A percentile compares a stretch with the other conserved stretches of the same genome.
These are phyloP conservation scores for Polyplosphaeria fusca DNA, from an alignment of 495 filamentous ascomycete species.

Conservation along the genomic window DNA sequence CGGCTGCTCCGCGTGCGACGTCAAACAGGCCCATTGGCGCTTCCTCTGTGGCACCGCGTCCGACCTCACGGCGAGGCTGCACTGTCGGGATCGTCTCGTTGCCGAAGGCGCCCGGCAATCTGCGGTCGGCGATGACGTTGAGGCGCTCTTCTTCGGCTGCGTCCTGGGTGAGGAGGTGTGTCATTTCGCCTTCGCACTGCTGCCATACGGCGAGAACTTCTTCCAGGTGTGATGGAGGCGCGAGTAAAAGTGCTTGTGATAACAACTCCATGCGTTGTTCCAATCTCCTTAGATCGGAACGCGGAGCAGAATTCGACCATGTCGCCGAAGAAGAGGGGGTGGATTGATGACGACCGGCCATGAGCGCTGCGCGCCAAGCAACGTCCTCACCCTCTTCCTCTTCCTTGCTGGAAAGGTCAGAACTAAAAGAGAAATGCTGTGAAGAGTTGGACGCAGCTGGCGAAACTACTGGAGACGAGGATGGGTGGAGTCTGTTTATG, in stretches of 20 bases:
- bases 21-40: conserved; percentile 94
- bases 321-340: conserved; percentile 39
- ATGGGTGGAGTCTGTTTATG: conserved; percentile 56
- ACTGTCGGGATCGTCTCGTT: conserved; percentile 37
- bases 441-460: conserved; percentile 8
- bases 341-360: conserved; percentile 75
- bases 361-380: conserved; percentile 88
- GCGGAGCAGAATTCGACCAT: conserved; percentile 46
- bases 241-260: conserved; percentile 76
- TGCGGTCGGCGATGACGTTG: conserved; percentile 36
- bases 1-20: conserved; percentile 75
- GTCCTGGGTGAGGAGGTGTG: conserved; percentile 64
- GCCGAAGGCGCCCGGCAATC: conserved; percentile 65
- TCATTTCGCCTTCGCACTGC: conserved; percentile 82
- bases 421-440: conserved; percentile 8
- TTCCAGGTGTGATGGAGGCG: conserved; percentile 70
- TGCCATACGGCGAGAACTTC: conserved; percentile 85
- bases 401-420: neutral
- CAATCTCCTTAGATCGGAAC: conserved; percentile 57
- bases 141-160: conserved; percentile 67
- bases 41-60: conserved; percentile 52
- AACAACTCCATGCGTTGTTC: conserved; percentile 90
- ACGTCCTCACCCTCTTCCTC: conserved; percentile 62
- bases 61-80: conserved; percentile 38
- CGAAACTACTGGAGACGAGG: conserved; percentile 5